Evolutionary conservation across 148 eudicot species (phyloP).

Genomic region (Spergularia bocconei): DNA sequence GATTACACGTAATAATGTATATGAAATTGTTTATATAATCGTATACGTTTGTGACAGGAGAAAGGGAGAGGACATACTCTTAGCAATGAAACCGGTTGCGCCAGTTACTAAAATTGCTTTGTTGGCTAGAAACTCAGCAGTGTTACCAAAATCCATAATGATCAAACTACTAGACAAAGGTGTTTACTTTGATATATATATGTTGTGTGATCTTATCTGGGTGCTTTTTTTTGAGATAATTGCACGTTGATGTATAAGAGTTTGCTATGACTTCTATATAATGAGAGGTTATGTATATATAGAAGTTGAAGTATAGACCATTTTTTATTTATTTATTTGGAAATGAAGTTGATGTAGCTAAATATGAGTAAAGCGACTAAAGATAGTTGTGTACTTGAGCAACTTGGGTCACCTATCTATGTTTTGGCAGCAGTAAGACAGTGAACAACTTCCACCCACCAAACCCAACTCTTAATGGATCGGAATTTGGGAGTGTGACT

Average conservation of each 20-base stretch:
- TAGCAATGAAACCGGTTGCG: slow-evolving; percentile 24
- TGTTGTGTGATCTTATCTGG: no score
- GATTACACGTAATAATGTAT: no score
- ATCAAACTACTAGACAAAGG: background rate
- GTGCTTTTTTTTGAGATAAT: background rate
- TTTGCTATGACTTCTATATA: background rate
- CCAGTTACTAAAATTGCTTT: slow-evolving; percentile 16
- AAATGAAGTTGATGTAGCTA: background rate
- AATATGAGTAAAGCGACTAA: background rate
- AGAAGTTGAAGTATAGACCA: background rate
- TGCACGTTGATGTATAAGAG: background rate
- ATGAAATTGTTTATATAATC: no score
- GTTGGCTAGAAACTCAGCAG: slow-evolving; percentile 14
- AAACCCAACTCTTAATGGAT: background rate
- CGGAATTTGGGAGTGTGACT: background rate
- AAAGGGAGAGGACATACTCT: slow-evolving; percentile 3
- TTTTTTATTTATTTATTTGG: no score
- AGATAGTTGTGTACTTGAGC: background rate
- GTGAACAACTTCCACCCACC: background rate
- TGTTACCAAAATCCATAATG: slow-evolving; percentile 13
- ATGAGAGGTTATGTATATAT: background rate
- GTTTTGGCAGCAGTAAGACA: background rate
- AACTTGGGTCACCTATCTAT: slow-evolving; percentile 9
- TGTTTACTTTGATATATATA: background rate
- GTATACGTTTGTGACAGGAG: no score